Evolutionary conservation across 345 rosid species (phyloP).

Genomic region (Salix brachista): DNA sequence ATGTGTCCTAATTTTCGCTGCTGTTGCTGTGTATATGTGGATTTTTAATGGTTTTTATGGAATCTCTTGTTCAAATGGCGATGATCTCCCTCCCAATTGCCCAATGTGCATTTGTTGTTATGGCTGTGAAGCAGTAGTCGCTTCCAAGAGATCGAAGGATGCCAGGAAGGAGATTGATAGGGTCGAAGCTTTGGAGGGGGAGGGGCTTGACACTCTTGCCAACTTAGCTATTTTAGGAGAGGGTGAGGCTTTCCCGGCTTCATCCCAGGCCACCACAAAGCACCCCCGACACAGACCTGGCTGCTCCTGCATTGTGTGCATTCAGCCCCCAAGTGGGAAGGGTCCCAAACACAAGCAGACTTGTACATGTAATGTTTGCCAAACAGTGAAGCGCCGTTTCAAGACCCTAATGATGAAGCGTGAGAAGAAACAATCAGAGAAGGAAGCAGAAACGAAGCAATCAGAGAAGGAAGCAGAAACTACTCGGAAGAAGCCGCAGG

Average conservation of each 20-base stretch:
- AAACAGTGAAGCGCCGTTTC: conserved; percentile 71
- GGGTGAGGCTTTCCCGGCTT: conserved; percentile 41
- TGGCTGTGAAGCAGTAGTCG: conserved; percentile 28
- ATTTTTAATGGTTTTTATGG: conserved; percentile 10
- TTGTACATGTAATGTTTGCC: conserved; percentile 78
- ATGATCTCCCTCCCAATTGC: conserved; percentile 5
- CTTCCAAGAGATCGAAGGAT: conserved; percentile 51
- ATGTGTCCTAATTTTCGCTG: neutral
- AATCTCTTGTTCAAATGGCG: conserved; percentile 6
- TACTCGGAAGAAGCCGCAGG: conserved; percentile 41
- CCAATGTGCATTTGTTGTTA: conserved; percentile 4
- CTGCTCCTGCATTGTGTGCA: conserved; percentile 90
- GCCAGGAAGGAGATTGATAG: conserved; percentile 41
- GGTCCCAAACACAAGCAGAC: conserved; percentile 80
- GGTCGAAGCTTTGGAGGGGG: conserved; percentile 58
- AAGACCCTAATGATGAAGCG: conserved; percentile 61
- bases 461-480: conserved; percentile 44
- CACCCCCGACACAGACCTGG: conserved; percentile 92
- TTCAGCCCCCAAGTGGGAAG: conserved; percentile 89
- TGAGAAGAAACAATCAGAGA: conserved; percentile 56
- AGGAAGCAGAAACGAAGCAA: conserved; percentile 57
- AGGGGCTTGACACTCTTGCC: conserved; percentile 64
- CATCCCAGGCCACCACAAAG: conserved; percentile 69
- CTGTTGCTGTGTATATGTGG: neutral
- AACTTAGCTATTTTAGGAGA: conserved; percentile 65